phyloP scores from a whole-genome alignment of 2,329 filamentous ascomycete genomes.

The Gaeumannomyces tritici region DNA sequence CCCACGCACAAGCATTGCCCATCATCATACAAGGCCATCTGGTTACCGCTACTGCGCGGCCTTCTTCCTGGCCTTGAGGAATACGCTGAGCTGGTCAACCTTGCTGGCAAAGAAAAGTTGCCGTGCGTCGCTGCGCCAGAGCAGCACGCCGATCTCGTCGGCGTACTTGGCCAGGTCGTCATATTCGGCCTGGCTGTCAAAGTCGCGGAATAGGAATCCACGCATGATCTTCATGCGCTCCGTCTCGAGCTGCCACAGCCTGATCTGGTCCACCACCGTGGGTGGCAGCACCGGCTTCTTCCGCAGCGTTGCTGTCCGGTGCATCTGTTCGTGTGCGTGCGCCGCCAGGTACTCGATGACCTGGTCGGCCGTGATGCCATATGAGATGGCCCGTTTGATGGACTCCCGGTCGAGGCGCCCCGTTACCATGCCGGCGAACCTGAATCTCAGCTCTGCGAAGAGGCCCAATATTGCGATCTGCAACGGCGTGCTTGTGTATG shows the following conservation, averaged over 20 bases:
- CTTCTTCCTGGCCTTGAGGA: conserved; percentile 58
- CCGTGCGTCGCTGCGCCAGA: conserved; percentile 74
- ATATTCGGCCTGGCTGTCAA: conserved; percentile 63
- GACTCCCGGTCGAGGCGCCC: conserved; percentile 85
- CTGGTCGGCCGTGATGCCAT: conserved; percentile 89
- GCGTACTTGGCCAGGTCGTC: conserved; percentile 66
- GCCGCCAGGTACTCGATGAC: conserved; percentile 88
- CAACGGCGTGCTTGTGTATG: conserved; percentile 87
- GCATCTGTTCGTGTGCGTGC: conserved; percentile 92
- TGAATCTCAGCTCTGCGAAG: conserved; percentile 78
- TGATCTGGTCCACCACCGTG: conserved; percentile 94
- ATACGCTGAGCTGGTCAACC: conserved; percentile 79
- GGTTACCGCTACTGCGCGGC: conserved; percentile 23
- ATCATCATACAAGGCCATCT: not conserved
- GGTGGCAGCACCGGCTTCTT: conserved; percentile 73
- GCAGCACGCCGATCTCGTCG: conserved; percentile 79
- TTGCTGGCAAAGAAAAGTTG: conserved; percentile 87
- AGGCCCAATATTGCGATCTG: conserved; percentile 91
- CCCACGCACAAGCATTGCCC: not conserved
- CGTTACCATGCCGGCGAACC: conserved; percentile 89
- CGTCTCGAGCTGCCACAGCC: conserved; percentile 94
- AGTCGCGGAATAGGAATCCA: conserved; percentile 87
- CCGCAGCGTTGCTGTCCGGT: conserved; percentile 48
- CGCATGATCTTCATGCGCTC: conserved; percentile 80
- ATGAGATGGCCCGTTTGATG: conserved; percentile 75